phyloP scores from a whole-genome alignment of 257 asterid genomes.

The Primulina eburnea region DNA sequence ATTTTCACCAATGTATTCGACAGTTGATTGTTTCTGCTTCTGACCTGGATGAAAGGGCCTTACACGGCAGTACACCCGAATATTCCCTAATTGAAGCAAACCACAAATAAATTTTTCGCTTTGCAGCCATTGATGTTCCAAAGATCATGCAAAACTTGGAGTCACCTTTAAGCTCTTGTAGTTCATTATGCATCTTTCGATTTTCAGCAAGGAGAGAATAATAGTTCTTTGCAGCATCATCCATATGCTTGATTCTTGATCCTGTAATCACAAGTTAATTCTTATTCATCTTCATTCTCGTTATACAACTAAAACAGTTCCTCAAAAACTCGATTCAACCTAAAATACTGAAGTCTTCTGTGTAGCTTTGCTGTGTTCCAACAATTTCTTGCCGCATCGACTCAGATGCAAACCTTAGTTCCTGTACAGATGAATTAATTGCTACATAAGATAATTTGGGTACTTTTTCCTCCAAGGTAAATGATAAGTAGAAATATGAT shows the following conservation, averaged over 20 bases:
- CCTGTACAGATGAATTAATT: slow-evolving; percentile 39
- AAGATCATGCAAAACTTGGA: slow-evolving; percentile 16
- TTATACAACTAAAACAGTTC: not conserved
- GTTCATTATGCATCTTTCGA: slow-evolving; percentile 70
- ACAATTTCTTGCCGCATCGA: slow-evolving; percentile 73
- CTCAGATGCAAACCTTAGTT: slow-evolving; percentile 62
- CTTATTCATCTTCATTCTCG: slow-evolving; percentile 9
- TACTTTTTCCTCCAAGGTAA: not conserved
- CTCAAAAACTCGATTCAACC: slow-evolving; percentile 34
- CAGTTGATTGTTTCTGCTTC: slow-evolving; percentile 59
- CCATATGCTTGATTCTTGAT: slow-evolving; percentile 41
- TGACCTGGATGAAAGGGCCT: slow-evolving; percentile 91
- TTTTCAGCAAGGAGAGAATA: slow-evolving; percentile 59
- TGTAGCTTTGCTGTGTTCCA: slow-evolving; percentile 56
- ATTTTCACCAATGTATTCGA: slow-evolving; percentile 76
- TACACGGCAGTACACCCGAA: slow-evolving; percentile 88
- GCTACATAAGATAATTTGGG: not conserved
- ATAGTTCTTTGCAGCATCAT: slow-evolving; percentile 61
- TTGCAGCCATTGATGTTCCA: slow-evolving; percentile 1
- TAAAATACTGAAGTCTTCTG: slow-evolving; percentile 57
- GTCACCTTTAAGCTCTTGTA: slow-evolving; percentile 87
- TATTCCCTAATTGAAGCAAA: slow-evolving; percentile 61
- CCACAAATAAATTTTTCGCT: slow-evolving; percentile 9
- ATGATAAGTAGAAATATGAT: not conserved
- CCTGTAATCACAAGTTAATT: slow-evolving; percentile 36